Base-by-base conservation (phyloP, 2,329 filamentous ascomycete genomes). In the Talaromyces atroroseus region DNA sequence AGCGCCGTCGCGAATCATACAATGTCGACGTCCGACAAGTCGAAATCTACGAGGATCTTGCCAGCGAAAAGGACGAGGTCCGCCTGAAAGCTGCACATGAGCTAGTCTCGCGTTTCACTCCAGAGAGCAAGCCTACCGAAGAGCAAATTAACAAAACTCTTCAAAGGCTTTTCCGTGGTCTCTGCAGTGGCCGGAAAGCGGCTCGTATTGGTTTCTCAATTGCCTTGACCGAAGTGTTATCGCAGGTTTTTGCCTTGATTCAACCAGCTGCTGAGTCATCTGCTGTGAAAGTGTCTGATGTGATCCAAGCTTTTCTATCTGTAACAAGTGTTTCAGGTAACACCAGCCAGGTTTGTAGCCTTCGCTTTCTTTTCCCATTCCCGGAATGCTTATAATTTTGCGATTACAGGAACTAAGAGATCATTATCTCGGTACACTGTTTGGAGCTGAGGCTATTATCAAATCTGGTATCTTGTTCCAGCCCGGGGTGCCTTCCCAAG, bases 151-250 rank as follows among this genome's bases (percentile, higher is more conserved):
- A 69, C 52, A 74, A 73, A 54, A 67, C 68, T 1, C 59, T 79
- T 61, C 82, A 82, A 67, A 81, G 88, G 24, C 78, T 99, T 38
- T 90, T 96, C 70, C 85, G 89, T 54, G 94, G 94, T 42, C 83
- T 97, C 18, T 91, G 92, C 59, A 96, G 91, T 69, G 87, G 90
- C 54, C 86, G 90, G 57, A 96, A 96, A 75, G 90, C 89, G 12
- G 90, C 92, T 18, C 82, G 94, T 24, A 76, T 94, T 51, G 94
- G 94, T 3, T 96, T 95, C 70, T 95, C 90, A 54, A 80, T 96
- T 55, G 92, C 92, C 0, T 76, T 97, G 62, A 88, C 91, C 0
- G 92, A 96, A 71, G 76, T 95, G 8, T 70, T 96, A 46, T 80
- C 82, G 4, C 84, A 92, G 65, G 74, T 92, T 5, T 88, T 88